These are phyloP conservation scores for Erigeron philadelphicus DNA, from an alignment of 140 eudicot genomes.

Conservation along the genomic window DNA sequence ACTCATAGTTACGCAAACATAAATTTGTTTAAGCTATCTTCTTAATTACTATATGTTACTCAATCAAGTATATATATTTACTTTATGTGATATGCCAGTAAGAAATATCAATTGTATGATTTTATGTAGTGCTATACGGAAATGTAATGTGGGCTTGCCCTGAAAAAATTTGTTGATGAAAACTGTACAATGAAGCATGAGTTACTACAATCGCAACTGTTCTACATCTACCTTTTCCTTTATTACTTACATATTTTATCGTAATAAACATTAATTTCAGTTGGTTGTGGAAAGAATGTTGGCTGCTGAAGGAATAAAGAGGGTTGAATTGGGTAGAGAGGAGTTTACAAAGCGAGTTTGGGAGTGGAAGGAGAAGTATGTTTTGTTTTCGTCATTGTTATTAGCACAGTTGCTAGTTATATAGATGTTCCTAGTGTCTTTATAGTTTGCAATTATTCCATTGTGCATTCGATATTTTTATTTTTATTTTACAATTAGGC, in stretches of 20 bases:
- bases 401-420: not conserved
- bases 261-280: slow-evolving; percentile 39
- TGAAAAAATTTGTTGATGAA: not conserved
- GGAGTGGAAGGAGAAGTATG: slow-evolving; percentile 97
- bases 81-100: not conserved
- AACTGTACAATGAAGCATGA: not conserved
- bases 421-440: not conserved
- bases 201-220: not conserved
- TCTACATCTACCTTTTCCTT: not conserved
- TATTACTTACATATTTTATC: not conserved
- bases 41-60: too few relatives aligned
- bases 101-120: not conserved
- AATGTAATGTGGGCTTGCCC: not conserved
- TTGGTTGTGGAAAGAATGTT: slow-evolving; percentile 96
- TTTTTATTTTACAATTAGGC: not conserved
- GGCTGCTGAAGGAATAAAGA: slow-evolving; percentile 78
- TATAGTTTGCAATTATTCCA: not conserved
- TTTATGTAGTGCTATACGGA: not conserved
- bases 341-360: slow-evolving; percentile 90
- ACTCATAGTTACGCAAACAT: too few relatives aligned
- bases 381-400: slow-evolving; percentile 3
- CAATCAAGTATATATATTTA: too few relatives aligned
- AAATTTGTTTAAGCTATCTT: too few relatives aligned
- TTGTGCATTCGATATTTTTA: slow-evolving; percentile 6
- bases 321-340: slow-evolving; percentile 89